phyloP scores from a whole-genome alignment of 768 basidiomycete species.

The Phallus indusiatus region DNA sequence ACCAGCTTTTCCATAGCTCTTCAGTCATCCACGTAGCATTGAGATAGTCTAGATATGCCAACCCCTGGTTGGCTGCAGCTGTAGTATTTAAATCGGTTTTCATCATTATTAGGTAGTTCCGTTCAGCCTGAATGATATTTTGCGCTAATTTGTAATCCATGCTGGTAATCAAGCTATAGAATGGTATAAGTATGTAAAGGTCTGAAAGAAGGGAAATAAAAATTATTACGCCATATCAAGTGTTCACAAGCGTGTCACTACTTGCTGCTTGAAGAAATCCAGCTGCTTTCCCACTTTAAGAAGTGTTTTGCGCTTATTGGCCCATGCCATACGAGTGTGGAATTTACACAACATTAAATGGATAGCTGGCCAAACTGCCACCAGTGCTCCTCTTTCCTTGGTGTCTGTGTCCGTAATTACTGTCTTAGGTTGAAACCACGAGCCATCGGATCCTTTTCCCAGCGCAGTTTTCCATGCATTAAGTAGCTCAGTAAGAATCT shows the following conservation, averaged over 20 bases:
- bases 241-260: background rate
- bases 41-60: conserved; percentile 20
- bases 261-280: conserved; percentile 8
- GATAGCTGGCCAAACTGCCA: conserved; percentile 14
- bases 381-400: conserved; percentile 24
- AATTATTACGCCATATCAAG: conserved; percentile 3
- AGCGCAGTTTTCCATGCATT: conserved; percentile 17
- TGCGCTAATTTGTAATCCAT: conserved; percentile 1
- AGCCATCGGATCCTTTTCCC: background rate
- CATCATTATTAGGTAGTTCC: background rate
- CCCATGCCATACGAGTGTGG: conserved; percentile 30
- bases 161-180: no score
- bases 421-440: conserved; percentile 13
- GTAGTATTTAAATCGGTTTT: no score
- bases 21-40: conserved; percentile 18
- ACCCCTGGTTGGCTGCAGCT: conserved; percentile 8
- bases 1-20: conserved; percentile 27
- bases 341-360: conserved; percentile 29
- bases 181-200: no score
- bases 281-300: background rate
- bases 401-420: no score
- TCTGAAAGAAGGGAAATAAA: no score
- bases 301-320: conserved; percentile 17
- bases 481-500: conserved; percentile 18
- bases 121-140: background rate